Evolutionary conservation across 2,329 filamentous ascomycete genomes (phyloP).

Genomic region (Eurotiales sp.): DNA sequence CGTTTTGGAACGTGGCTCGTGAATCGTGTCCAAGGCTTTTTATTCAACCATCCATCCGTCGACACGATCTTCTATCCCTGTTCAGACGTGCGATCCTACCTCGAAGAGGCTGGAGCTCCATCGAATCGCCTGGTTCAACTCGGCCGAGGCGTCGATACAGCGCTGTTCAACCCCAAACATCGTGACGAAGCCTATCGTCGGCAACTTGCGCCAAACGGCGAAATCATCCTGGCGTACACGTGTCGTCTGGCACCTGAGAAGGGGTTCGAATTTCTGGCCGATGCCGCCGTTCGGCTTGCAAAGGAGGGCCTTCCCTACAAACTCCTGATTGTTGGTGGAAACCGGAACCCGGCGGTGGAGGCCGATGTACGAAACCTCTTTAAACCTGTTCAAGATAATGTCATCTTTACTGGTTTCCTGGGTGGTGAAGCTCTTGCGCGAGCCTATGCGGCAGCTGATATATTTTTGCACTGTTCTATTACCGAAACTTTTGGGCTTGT

Average conservation of each 20-base stretch:
- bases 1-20: conserved; percentile 60
- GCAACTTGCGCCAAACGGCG: conserved; percentile 57
- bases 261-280: conserved; percentile 64
- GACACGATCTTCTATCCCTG: conserved; percentile 68
- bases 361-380: conserved; percentile 61
- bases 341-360: conserved; percentile 61
- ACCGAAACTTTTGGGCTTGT: conserved; percentile 71
- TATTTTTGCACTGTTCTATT: conserved; percentile 69
- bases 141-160: conserved; percentile 62
- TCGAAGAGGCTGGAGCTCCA: conserved; percentile 56
- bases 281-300: conserved; percentile 53
- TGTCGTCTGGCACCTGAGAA: conserved; percentile 67
- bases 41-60: conserved; percentile 60
- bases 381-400: conserved; percentile 50
- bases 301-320: conserved; percentile 57
- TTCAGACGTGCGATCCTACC: conserved; percentile 58
- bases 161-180: conserved; percentile 55
- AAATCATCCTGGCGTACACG: conserved; percentile 64
- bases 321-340: conserved; percentile 65
- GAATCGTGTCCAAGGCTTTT: conserved; percentile 60
- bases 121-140: conserved; percentile 57
- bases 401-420: conserved; percentile 65
- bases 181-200: conserved; percentile 52
- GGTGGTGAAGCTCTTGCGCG: conserved; percentile 59
- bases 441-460: conserved; percentile 64